Conservation (phyloP, 495 filamentous ascomycete genomes). For the Penicillium alfredii region DNA sequence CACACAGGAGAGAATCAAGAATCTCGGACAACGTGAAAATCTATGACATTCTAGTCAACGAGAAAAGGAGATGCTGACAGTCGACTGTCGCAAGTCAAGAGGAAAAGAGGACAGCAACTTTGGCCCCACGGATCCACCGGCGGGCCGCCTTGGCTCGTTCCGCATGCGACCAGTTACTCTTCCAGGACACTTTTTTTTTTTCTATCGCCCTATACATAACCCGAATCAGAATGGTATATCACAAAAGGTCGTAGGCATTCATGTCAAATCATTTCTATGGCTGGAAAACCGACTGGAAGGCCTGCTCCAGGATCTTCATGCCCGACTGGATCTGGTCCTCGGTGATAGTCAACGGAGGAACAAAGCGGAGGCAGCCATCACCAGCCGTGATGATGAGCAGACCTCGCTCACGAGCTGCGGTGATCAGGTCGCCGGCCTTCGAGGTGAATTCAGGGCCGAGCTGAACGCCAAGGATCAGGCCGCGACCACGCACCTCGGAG, state of each 20-base stretch:
- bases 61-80: too few relatives aligned
- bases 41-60: too few relatives aligned
- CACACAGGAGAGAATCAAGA: too few relatives aligned
- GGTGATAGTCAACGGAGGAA: slow-evolving; percentile 73
- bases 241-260: slow-evolving; percentile 10
- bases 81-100: too few relatives aligned
- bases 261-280: slow-evolving; percentile 11
- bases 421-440: slow-evolving; percentile 56
- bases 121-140: too few relatives aligned
- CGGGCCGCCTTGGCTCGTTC: too few relatives aligned
- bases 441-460: slow-evolving; percentile 60
- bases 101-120: too few relatives aligned
- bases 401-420: slow-evolving; percentile 80
- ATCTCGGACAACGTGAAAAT: too few relatives aligned
- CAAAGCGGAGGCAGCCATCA: slow-evolving; percentile 79
- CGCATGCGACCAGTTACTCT: too few relatives aligned
- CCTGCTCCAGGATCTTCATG: slow-evolving; percentile 67
- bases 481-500: slow-evolving; percentile 72
- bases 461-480: slow-evolving; percentile 82
- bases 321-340: slow-evolving; percentile 72
- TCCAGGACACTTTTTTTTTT: too few relatives aligned
- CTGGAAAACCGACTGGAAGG: slow-evolving; percentile 52
- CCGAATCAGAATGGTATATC: slow-evolving; percentile 28
- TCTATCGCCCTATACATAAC: too few relatives aligned
- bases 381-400: slow-evolving; percentile 88